Evolutionary conservation across 1,284 basidiomycete genomes (phyloP), one percentile per base, ranked within the genome.

Genomic region (Termitomyces sp.): DNA sequence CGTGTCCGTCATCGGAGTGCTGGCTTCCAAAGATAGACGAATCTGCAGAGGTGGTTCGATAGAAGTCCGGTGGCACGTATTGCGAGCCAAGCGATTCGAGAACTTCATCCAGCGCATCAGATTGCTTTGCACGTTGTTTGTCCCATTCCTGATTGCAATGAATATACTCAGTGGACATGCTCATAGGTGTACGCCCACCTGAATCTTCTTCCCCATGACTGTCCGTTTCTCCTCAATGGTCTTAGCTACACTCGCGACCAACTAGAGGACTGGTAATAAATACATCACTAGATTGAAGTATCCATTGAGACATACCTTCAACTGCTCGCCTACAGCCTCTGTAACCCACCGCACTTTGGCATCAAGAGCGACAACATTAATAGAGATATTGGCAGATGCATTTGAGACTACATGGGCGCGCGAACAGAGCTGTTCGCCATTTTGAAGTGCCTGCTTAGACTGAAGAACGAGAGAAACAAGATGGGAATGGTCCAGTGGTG

Each of bases 1-100:
- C 65, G 40, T 17, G 48, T 49, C 72, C 80, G 44, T 81, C 73
- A 51, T 82, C 78, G 0, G 82, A 83, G 55, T 78, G 75, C 59
- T 88, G 88, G 60, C 84, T 85, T 6, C 87, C 86, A 60, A 91
- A 91, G 6, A 90, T 71, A 1, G 88, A 90, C 0, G 84, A 84
- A 58, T 80, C 85, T 15, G 80, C 70, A 6, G 79, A 81, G 28
- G 56, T 53, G 36, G 75, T 76, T 61, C 86, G 76, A 66, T 91
- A 82, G 64, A 91, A 90, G 48, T 83, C 84, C 1, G 86, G 84
- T 0, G 89, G 88, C 7, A 92, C 88, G 34, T 80, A 70, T 57
- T 89, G 88, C 0, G 75, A 66, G 17, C 86, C 83, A 6, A 91
- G 77, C 2, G 82, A 79, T 56, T 91, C 88, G 7, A 92, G 77